Base-by-base conservation (phyloP, 1,284 basidiomycete species). In the Moesziomyces sp. region DNA sequence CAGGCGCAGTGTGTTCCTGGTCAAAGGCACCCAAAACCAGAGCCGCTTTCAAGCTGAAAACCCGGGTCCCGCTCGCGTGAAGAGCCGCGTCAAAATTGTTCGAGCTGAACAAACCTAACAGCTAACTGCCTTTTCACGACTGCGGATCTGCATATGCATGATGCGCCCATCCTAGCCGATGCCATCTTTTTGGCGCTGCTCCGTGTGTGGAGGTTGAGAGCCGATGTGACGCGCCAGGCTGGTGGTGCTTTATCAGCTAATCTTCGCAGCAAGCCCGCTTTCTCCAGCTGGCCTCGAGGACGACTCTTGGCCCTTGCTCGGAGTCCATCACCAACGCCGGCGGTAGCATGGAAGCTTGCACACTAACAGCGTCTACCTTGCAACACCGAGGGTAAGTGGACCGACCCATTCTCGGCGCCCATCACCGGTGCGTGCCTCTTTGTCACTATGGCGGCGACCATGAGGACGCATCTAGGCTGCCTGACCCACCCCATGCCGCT, bases 111-210 rank as follows among this genome's bases (percentile, higher is more conserved):
- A 18, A 44, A 13, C n/a, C 52, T 55, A 28, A 55, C 52, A 55
- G 5, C 6, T 5, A 3, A 0, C 0, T 28, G 6, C 26, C 4
- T 28, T 28, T 28, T 28, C 26, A 8, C 26, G 6, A 3, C 26
- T 7, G 26, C 0, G 26, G 5, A n/a, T 28, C 26, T 16, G 46
- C 46, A 26, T 46, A 26, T 46, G 46, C 26, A 46, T 24, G 23
- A 46, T 46, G 46, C 26, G 14, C 26, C 26, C 45, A 16, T 14
- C 44, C n/a, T 52, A 54, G 42, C 52, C 45, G 30, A 35, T 26
- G 24, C 24, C 24, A 5, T 4, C 24, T 26, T 7, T 28, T 28
- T 33, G 13, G 30, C 30, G 30, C 13, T 33, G 30, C 30, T 33
- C 0, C 13, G 11, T 13, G 38, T 40, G 38, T 40, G 38, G 38